Evolutionary conservation across 1,284 basidiomycete genomes (phyloP).

Genomic region (Leccinum insigne): DNA sequence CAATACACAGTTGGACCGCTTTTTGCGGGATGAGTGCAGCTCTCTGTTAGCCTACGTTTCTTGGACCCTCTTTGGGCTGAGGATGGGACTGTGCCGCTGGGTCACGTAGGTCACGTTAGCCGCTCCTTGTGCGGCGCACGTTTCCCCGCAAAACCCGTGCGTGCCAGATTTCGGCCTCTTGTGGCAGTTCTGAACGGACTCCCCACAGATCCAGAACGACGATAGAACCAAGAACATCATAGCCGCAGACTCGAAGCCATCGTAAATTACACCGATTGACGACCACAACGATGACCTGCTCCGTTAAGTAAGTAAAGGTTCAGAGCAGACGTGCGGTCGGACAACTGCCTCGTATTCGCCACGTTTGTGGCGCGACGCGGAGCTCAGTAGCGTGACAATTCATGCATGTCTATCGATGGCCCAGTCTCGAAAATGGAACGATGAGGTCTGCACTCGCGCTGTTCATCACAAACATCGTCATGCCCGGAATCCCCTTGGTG

Average conservation of each 20-base stretch:
- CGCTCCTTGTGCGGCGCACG: conserved; percentile 51
- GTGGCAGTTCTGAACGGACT: conserved; percentile 49
- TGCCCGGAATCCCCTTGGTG: conserved; percentile 86
- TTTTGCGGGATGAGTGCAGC: conserved; percentile 19
- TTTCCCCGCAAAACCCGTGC: conserved; percentile 59
- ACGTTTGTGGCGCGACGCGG: conserved; percentile 21
- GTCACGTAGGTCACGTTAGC: conserved; percentile 7
- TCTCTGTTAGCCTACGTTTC: conserved; percentile 17
- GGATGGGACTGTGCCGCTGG: conserved; percentile 15
- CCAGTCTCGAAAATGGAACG: conserved; percentile 80
- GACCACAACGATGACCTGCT: conserved; percentile 5
- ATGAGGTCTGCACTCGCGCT: conserved; percentile 72
- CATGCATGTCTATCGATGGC: conserved; percentile 84
- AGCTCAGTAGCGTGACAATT: conserved; percentile 7
- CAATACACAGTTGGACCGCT: conserved; percentile 23
- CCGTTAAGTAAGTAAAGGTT: conserved; percentile 10
- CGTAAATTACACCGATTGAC: conserved; percentile 16
- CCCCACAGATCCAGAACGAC: conserved; percentile 7
- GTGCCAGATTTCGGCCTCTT: conserved; percentile 52
- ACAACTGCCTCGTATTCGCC: conserved; percentile 27
- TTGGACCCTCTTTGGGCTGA: conserved; percentile 14
- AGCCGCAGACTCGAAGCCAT: conserved; percentile 30
- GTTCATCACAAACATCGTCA: conserved; percentile 76
- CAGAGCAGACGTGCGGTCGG: conserved; percentile 8
- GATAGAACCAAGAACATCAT: neutral